phyloP scores from a whole-genome alignment of 768 basidiomycete genomes.

The Lentinula sp. region DNA sequence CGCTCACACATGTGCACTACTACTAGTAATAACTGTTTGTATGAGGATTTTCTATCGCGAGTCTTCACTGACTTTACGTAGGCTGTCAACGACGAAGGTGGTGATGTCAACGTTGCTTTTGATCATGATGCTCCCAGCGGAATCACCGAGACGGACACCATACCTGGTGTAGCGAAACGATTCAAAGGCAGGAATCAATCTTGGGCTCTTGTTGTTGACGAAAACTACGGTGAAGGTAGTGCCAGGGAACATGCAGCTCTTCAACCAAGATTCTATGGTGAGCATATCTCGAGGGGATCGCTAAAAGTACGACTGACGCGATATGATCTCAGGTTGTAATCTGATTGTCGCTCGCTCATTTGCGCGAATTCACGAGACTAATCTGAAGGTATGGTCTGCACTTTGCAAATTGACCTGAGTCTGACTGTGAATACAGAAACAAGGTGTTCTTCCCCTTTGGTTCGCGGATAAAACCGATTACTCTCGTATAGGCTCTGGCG shows the following conservation, averaged over 20 bases:
- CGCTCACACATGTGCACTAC: not conserved
- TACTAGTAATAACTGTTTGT: conserved; percentile 4
- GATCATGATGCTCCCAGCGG: conserved; percentile 54
- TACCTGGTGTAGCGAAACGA: conserved; percentile 86
- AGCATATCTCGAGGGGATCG: conserved; percentile 7
- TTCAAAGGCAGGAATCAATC: conserved; percentile 80
- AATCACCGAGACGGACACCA: conserved; percentile 61
- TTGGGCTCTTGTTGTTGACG: conserved; percentile 93
- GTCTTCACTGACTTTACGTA: conserved; percentile 18
- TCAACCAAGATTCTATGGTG: conserved; percentile 92
- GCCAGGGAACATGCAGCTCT: conserved; percentile 97
- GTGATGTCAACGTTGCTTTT: conserved; percentile 87
- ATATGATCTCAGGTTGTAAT: conserved; percentile 53
- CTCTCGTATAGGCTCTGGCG: conserved; percentile 73
- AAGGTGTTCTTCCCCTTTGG: conserved; percentile 96
- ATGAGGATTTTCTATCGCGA: not conserved
- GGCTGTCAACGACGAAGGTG: conserved; percentile 94
- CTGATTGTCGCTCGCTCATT: conserved; percentile 91
- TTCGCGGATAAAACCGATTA: conserved; percentile 87
- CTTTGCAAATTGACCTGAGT: not conserved
- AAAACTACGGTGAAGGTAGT: conserved; percentile 97
- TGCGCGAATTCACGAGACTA: conserved; percentile 97
- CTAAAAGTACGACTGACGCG: not conserved
- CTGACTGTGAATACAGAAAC: conserved; percentile 58
- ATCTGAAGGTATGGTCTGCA: conserved; percentile 62